Conservation (phyloP, 2,329 filamentous ascomycete genomes). For the Sphaerulina populicola region DNA sequence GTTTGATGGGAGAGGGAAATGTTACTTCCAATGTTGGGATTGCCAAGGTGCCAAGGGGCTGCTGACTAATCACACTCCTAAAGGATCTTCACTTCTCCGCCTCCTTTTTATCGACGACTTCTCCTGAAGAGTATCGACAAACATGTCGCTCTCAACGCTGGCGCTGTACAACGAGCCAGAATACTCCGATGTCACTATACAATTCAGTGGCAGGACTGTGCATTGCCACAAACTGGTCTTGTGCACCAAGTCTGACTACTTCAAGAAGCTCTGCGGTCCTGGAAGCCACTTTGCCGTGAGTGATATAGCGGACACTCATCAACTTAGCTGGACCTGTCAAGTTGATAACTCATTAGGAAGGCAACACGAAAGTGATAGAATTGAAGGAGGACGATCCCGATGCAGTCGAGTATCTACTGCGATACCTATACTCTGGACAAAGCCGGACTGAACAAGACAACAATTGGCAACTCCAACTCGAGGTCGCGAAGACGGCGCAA, state of each 20-base stretch:
- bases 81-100: no score
- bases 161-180: neutral
- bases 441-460: neutral
- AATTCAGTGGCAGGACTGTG: constrained; percentile 5
- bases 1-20: no score
- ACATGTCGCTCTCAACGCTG: no score
- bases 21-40: no score
- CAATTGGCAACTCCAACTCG: constrained; percentile 3
- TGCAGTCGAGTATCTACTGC: constrained; percentile 8
- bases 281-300: constrained; percentile 3
- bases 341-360: neutral
- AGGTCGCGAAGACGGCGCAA: constrained; percentile 3
- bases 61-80: no score
- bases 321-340: no score
- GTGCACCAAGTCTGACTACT: constrained; percentile 11
- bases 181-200: constrained; percentile 10
- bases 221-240: constrained; percentile 13
- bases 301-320: no score
- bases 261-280: constrained; percentile 6
- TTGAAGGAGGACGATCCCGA: constrained; percentile 13
- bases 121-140: no score
- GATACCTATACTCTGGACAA: constrained; percentile 6
- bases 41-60: no score
- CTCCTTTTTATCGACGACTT: no score
- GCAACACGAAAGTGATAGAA: constrained; percentile 4